phyloP scores from a whole-genome alignment of 1,139 yeast species.

The Yamadazyma dendronema region DNA sequence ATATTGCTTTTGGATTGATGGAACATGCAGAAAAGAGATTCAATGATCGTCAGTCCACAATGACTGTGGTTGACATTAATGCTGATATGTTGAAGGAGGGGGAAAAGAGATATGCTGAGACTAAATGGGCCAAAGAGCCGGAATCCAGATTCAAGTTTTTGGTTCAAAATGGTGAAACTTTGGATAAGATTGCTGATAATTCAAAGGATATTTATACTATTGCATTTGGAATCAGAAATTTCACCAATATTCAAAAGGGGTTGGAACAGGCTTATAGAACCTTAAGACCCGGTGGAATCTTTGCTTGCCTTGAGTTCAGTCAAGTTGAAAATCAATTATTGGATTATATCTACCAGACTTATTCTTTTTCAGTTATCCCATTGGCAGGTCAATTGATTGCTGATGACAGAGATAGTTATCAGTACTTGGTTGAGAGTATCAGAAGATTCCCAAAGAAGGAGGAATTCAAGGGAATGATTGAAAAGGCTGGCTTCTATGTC shows the following conservation, averaged over 20 bases:
- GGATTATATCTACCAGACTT: slow-evolving; percentile 77
- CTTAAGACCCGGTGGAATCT: slow-evolving; percentile 93
- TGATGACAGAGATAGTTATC: slow-evolving; percentile 92
- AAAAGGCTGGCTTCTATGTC: slow-evolving; percentile 90
- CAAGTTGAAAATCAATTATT: slow-evolving; percentile 81
- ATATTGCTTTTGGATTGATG: slow-evolving; percentile 90
- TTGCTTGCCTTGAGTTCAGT: slow-evolving; percentile 93
- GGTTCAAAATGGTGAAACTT: slow-evolving; percentile 89
- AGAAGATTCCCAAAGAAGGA: slow-evolving; percentile 91
- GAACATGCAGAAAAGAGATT: slow-evolving; percentile 84
- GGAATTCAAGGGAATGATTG: slow-evolving; percentile 85
- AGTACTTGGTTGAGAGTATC: slow-evolving; percentile 91
- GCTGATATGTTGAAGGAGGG: slow-evolving; percentile 97
- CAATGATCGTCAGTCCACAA: slow-evolving; percentile 72
- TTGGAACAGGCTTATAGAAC: slow-evolving; percentile 91
- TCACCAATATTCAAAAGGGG: slow-evolving; percentile 92
- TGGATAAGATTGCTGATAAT: slow-evolving; percentile 79
- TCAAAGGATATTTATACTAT: slow-evolving; percentile 95
- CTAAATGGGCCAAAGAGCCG: slow-evolving; percentile 50
- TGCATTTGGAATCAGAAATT: slow-evolving; percentile 96
- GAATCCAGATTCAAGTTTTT: slow-evolving; percentile 69
- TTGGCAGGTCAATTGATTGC: slow-evolving; percentile 95
- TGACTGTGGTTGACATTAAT: slow-evolving; percentile 93
- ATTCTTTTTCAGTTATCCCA: slow-evolving; percentile 86
- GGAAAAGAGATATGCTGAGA: slow-evolving; percentile 60